A percentile compares a stretch with the other conserved stretches of the same genome.
phyloP scores from a whole-genome alignment of 305 asterid species.

The Fraxinus floribunda region DNA sequence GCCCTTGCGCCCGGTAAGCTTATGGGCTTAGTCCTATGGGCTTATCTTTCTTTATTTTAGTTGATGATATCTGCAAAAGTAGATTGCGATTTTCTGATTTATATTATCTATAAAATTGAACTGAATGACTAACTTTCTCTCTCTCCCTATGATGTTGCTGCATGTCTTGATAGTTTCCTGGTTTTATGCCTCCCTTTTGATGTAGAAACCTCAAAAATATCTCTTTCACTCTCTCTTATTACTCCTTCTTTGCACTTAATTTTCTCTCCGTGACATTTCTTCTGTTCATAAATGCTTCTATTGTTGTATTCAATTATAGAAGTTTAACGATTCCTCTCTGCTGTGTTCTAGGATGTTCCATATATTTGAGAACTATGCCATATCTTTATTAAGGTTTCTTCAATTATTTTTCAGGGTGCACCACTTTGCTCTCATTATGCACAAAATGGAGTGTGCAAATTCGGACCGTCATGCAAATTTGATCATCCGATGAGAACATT shows the following conservation, averaged over 20 bases:
- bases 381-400: slow-evolving; percentile 3
- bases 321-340: neutral
- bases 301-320: neutral
- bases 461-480: slow-evolving; percentile 81
- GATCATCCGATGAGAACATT: slow-evolving; percentile 79
- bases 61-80: neutral
- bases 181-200: neutral
- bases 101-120: neutral
- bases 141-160: neutral
- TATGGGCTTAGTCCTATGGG: slow-evolving; percentile 62
- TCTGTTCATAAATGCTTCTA: neutral
- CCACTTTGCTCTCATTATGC: slow-evolving; percentile 77
- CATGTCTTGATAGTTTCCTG: neutral
- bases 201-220: neutral
- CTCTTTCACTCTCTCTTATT: neutral
- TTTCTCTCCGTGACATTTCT: neutral
- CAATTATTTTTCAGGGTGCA: slow-evolving; percentile 53
- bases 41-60: slow-evolving; percentile 3
- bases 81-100: neutral
- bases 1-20: slow-evolving; percentile 84
- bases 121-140: neutral
- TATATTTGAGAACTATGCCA: slow-evolving; percentile 9
- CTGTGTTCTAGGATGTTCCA: neutral
- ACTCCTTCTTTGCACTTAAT: neutral
- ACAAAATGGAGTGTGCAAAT: slow-evolving; percentile 81